phyloP scores from a whole-genome alignment of 192 early-diverging fungal genomes.

The Coemansia brasiliensis region DNA sequence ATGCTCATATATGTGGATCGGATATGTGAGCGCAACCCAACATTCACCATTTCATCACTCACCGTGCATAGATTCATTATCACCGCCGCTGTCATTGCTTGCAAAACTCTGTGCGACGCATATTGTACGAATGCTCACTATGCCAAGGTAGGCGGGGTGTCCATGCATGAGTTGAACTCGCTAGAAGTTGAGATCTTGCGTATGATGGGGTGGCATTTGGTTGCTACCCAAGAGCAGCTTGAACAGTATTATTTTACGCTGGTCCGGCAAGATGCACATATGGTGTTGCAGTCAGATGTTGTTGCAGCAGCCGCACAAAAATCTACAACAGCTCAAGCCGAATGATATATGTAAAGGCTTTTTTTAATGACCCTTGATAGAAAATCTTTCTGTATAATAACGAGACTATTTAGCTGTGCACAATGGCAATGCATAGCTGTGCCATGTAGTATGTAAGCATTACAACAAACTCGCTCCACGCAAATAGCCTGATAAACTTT shows the following conservation, averaged over 20 bases:
- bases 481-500: constrained; percentile 24
- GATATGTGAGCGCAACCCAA: constrained; percentile 67
- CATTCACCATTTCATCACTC: constrained; percentile 90
- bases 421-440: constrained; percentile 45
- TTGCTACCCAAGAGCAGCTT: constrained; percentile 73
- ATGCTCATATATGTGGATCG: constrained; percentile 94
- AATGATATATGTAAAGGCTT: background rate
- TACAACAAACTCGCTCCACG: constrained; percentile 37
- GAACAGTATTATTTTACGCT: constrained; percentile 93
- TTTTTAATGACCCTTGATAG: background rate
- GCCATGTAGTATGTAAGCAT: constrained; percentile 52
- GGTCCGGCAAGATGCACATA: constrained; percentile 71
- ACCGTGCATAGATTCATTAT: constrained; percentile 96
- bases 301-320: background rate
- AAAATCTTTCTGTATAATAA: background rate
- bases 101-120: constrained; percentile 88
- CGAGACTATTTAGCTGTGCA: constrained; percentile 6
- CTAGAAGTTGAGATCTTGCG: constrained; percentile 88
- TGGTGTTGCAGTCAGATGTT: constrained; percentile 48
- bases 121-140: constrained; percentile 96
- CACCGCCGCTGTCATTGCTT: constrained; percentile 78
- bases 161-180: constrained; percentile 89
- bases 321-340: background rate
- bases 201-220: constrained; percentile 89
- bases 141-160: constrained; percentile 93